A percentile compares a stretch with the other conserved stretches of the same genome.
Evolutionary conservation across 1,284 basidiomycete genomes (phyloP).

Genomic region (Albatrellus sp.): DNA sequence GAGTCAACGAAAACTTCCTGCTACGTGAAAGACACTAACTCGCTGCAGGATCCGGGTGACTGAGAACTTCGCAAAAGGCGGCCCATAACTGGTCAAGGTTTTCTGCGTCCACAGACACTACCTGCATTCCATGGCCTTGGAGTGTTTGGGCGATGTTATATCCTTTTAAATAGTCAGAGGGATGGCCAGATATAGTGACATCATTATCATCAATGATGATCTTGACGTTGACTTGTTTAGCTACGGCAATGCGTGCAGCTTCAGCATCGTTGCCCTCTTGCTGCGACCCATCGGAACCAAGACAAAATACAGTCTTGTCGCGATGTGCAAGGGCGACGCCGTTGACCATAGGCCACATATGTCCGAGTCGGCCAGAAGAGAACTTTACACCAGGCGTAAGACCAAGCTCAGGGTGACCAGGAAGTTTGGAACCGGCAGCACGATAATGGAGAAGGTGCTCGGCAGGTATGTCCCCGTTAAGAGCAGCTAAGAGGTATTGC

Average conservation of each 20-base stretch:
- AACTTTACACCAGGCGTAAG: constrained; percentile 81
- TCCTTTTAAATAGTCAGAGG: constrained; percentile 72
- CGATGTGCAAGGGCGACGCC: constrained; percentile 70
- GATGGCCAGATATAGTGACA: constrained; percentile 79
- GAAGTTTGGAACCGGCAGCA: constrained; percentile 72
- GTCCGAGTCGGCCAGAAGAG: constrained; percentile 75
- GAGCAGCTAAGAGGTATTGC: constrained; percentile 69
- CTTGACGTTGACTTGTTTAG: constrained; percentile 71
- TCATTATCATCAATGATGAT: constrained; percentile 81
- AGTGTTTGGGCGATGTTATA: constrained; percentile 63
- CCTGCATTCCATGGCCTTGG: constrained; percentile 69
- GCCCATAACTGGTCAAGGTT: constrained; percentile 67
- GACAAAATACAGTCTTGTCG: constrained; percentile 65
- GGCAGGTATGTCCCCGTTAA: constrained; percentile 57
- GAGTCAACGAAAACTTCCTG: not conserved
- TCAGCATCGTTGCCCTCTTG: constrained; percentile 86
- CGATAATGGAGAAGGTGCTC: constrained; percentile 77
- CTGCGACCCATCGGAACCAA: constrained; percentile 81
- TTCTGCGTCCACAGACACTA: constrained; percentile 62
- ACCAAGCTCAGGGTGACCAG: constrained; percentile 77
- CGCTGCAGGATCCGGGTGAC: constrained; percentile 63
- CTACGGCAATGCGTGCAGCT: constrained; percentile 75
- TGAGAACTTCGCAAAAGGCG: constrained; percentile 43
- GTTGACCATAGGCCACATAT: constrained; percentile 76
- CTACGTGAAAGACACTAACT: constrained; percentile 26